Percentiles rank a stretch among this genome's conserved stretches.
These are phyloP conservation scores for Pichia sp. DNA, from an alignment of 1,139 yeast genomes.

Conservation along the genomic window DNA sequence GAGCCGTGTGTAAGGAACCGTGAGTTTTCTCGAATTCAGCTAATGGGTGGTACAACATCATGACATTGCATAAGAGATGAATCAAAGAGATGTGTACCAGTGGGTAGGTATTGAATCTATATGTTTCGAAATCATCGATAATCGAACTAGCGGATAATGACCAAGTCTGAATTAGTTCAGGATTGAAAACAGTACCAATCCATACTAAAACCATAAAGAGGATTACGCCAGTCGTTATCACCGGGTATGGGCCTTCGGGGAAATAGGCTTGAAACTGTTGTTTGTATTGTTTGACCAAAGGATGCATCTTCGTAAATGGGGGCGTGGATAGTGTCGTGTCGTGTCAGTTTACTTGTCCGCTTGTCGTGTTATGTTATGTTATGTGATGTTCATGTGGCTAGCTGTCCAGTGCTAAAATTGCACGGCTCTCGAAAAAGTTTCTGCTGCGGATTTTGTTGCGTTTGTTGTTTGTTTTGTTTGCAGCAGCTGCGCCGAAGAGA, in stretches of 20 bases:
- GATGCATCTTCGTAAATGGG: not conserved
- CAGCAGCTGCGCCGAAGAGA: too few species aligned
- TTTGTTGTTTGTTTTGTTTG: too few species aligned
- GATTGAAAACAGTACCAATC: constrained; percentile 27
- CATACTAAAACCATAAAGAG: constrained; percentile 42
- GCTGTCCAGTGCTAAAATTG: too few species aligned
- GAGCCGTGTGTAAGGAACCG: constrained; percentile 86
- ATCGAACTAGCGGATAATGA: constrained; percentile 46
- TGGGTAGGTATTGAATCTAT: constrained; percentile 67
- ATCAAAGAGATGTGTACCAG: constrained; percentile 53
- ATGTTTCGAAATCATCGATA: constrained; percentile 44
- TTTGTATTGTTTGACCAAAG: not conserved
- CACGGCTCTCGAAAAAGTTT: too few species aligned
- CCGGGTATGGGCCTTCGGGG: constrained; percentile 6
- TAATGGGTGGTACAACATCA: constrained; percentile 53
- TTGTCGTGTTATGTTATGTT: too few species aligned
- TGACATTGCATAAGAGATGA: constrained; percentile 59
- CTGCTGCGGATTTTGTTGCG: too few species aligned
- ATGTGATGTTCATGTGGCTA: too few species aligned
- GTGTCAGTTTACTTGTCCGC: too few species aligned
- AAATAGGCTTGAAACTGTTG: not conserved
- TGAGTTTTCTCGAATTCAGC: constrained; percentile 62
- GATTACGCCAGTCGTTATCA: constrained; percentile 12
- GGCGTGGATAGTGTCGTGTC: too few species aligned
- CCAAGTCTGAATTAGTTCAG: constrained; percentile 26